These are phyloP conservation scores for Patellifolia procumbens DNA, from an alignment of 179 eudicot genomes.

Conservation along the genomic window DNA sequence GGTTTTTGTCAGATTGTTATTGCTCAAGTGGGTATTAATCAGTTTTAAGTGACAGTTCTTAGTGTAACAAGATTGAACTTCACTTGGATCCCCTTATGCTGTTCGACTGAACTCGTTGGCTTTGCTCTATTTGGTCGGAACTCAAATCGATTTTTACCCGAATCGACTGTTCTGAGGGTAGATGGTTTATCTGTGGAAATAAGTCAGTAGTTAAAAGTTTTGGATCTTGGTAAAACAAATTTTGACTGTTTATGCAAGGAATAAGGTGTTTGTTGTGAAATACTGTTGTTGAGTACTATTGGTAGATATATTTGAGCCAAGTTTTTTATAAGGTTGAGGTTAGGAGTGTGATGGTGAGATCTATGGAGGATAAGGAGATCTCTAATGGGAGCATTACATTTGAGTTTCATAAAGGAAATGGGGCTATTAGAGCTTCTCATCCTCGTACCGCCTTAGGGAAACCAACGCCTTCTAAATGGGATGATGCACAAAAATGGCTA, in stretches of 20 bases:
- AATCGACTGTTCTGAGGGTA: no score
- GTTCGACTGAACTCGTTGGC: no score
- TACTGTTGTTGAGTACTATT: background rate
- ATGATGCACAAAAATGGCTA: slow-evolving; percentile 96
- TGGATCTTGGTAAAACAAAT: slow-evolving; percentile 25
- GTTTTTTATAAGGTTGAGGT: background rate
- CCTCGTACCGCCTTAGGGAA: slow-evolving; percentile 73
- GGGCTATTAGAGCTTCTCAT: slow-evolving; percentile 42
- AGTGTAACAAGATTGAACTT: no score
- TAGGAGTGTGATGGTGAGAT: slow-evolving; percentile 56
- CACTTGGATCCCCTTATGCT: no score
- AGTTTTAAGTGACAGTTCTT: background rate
- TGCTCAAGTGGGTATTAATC: background rate
- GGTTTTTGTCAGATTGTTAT: background rate
- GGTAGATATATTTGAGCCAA: background rate
- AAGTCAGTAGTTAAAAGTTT: slow-evolving; percentile 13
- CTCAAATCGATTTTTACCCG: no score
- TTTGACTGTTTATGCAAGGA: background rate
- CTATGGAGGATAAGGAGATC: slow-evolving; percentile 81
- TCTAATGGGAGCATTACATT: slow-evolving; percentile 50
- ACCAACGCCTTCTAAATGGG: slow-evolving; percentile 96
- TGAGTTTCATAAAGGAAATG: slow-evolving; percentile 74
- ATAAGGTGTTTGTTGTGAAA: slow-evolving; percentile 22
- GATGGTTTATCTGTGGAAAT: background rate
- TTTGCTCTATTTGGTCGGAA: no score